A percentile compares a stretch with the other conserved stretches of the same genome.
Conservation (phyloP, 83 land plant species). For the Diphasiastrum complanatum region DNA sequence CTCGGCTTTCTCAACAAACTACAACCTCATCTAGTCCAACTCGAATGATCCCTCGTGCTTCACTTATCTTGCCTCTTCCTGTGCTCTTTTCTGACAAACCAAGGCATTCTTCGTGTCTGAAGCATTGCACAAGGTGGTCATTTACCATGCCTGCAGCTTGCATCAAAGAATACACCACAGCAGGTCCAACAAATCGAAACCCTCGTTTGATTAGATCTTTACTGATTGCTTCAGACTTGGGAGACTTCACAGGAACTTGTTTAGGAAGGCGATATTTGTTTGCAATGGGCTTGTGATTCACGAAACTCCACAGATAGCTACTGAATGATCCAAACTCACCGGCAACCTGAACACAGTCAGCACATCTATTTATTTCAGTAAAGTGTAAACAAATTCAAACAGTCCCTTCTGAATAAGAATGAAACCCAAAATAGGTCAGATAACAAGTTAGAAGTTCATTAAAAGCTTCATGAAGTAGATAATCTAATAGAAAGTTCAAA, state of each 20-base stretch:
- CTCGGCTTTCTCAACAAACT: too few species aligned
- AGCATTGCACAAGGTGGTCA: constrained; percentile 33
- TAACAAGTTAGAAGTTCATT: too few species aligned
- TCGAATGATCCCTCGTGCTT: too few species aligned
- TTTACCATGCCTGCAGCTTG: constrained; percentile 62
- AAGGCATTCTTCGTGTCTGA: constrained; percentile 16
- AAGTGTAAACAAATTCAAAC: too few species aligned
- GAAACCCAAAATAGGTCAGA: too few species aligned
- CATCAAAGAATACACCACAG: constrained; percentile 73
- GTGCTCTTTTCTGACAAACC: too few species aligned
- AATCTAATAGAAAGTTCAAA: too few species aligned
- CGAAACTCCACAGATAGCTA: constrained; percentile 55
- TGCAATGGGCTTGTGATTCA: constrained; percentile 55
- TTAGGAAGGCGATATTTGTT: constrained; percentile 44
- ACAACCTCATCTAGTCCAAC: too few species aligned
- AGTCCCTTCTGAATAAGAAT: too few species aligned
- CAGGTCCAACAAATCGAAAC: constrained; percentile 67
- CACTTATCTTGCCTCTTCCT: too few species aligned
- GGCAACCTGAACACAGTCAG: constrained; percentile 31
- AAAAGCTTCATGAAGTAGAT: too few species aligned
- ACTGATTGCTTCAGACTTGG: constrained; percentile 75
- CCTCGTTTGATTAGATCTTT: constrained; percentile 59
- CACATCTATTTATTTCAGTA: not conserved
- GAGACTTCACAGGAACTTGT: constrained; percentile 55
- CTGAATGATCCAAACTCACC: constrained; percentile 59